A percentile compares a stretch with the other conserved stretches of the same genome.
phyloP scores from a whole-genome alignment of 805 yeast species.

The Ogataea minuta region DNA sequence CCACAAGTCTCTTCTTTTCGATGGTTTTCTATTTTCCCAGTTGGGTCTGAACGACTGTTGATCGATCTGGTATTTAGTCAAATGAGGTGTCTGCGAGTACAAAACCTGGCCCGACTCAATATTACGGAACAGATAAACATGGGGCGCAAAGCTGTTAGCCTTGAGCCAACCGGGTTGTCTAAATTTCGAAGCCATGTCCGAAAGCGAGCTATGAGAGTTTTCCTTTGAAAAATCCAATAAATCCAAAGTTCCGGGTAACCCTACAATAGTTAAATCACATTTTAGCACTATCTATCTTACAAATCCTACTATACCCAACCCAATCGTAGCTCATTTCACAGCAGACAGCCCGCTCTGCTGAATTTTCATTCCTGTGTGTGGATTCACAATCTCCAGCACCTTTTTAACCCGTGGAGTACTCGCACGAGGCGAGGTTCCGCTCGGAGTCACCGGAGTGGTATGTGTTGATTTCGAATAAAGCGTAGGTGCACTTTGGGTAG shows the following conservation, averaged over 20 bases:
- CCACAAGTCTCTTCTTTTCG: slow-evolving; percentile 84
- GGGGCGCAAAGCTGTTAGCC: slow-evolving; percentile 71
- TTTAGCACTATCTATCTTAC: slow-evolving; percentile 9
- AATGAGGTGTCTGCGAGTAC: slow-evolving; percentile 78
- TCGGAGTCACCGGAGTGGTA: slow-evolving; percentile 11
- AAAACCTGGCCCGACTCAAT: slow-evolving; percentile 86
- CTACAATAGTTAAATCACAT: neutral
- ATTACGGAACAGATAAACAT: slow-evolving; percentile 79
- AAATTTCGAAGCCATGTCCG: slow-evolving; percentile 38
- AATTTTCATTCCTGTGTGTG: slow-evolving; percentile 56
- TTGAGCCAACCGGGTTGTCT: slow-evolving; percentile 59
- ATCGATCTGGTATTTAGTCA: slow-evolving; percentile 55
- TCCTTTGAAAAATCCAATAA: neutral
- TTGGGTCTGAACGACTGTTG: slow-evolving; percentile 77
- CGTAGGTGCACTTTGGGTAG: slow-evolving; percentile 10
- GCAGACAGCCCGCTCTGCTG: slow-evolving; percentile 10
- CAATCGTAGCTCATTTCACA: slow-evolving; percentile 14
- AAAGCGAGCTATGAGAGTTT: slow-evolving; percentile 3
- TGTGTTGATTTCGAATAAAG: slow-evolving; percentile 16
- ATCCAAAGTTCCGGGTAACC: slow-evolving; percentile 7
- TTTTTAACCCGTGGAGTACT: slow-evolving; percentile 59
- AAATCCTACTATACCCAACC: slow-evolving; percentile 7
- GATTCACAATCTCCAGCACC: slow-evolving; percentile 61
- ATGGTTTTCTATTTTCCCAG: slow-evolving; percentile 85
- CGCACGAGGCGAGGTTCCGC: slow-evolving; percentile 40